These are phyloP conservation scores for Takashimella tepidaria DNA, from an alignment of 1,284 basidiomycete species.

Conservation along the genomic window DNA sequence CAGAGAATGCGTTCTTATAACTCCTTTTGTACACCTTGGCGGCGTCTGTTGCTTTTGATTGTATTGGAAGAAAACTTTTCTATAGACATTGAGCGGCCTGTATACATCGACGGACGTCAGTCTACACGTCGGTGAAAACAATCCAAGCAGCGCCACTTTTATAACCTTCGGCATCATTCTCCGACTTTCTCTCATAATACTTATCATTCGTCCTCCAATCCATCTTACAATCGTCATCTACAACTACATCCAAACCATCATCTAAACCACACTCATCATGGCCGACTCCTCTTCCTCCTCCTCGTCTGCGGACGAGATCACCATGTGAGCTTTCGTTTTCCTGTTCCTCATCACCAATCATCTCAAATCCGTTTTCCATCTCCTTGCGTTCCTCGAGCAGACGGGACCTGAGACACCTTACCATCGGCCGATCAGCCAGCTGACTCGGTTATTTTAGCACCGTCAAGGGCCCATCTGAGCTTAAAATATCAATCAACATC, in stretches of 20 bases:
- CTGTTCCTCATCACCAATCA: background rate
- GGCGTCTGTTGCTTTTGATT: no score
- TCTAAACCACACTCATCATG: slow-evolving; percentile 10
- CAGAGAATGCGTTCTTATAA: no score
- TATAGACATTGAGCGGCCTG: no score
- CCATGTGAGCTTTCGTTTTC: slow-evolving; percentile 20
- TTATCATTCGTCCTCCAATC: background rate
- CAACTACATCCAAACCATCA: background rate
- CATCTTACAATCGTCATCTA: background rate
- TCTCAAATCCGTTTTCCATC: background rate
- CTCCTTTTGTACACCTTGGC: no score
- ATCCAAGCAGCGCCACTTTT: background rate
- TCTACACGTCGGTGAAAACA: no score
- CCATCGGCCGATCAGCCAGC: background rate
- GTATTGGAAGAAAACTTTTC: no score
- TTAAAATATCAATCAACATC: slow-evolving; percentile 81
- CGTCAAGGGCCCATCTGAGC: slow-evolving; percentile 69
- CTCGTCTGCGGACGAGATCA: slow-evolving; percentile 19
- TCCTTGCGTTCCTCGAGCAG: background rate
- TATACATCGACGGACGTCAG: background rate
- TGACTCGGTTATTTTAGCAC: slow-evolving; percentile 28
- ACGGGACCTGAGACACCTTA: background rate
- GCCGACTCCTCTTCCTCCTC: slow-evolving; percentile 19
- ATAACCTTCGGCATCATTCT: slow-evolving; percentile 2
- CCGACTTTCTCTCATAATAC: background rate